phyloP scores from a whole-genome alignment of 495 filamentous ascomycete species.

The Podospora conica region DNA sequence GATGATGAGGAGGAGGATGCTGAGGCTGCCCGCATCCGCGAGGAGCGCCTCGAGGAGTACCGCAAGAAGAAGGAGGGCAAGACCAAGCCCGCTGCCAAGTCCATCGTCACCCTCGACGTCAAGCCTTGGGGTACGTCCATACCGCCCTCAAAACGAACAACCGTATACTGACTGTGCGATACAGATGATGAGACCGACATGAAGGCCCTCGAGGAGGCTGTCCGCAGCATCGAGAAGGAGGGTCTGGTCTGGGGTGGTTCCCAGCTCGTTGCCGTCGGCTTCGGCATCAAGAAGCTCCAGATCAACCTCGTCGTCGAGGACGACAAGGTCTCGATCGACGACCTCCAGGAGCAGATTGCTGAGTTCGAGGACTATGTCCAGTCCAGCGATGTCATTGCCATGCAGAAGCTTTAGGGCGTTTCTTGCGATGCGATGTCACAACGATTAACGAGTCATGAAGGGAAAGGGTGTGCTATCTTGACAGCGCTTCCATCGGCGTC shows the following conservation, averaged over 20 bases:
- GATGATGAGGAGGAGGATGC: slow-evolving; percentile 91
- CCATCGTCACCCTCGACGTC: slow-evolving; percentile 88
- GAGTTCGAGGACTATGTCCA: slow-evolving; percentile 95
- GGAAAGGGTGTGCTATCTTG: slow-evolving; percentile 1
- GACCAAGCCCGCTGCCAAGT: slow-evolving; percentile 88
- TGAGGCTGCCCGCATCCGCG: slow-evolving; percentile 72
- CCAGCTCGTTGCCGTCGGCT: slow-evolving; percentile 82
- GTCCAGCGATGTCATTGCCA: slow-evolving; percentile 76
- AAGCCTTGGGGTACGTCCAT: slow-evolving; percentile 91
- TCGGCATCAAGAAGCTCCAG: slow-evolving; percentile 99
- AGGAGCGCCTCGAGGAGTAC: slow-evolving; percentile 87
- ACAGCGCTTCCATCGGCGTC: background rate
- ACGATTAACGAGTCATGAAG: slow-evolving; percentile 23
- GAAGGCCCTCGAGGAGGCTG: slow-evolving; percentile 69
- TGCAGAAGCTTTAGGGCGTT: slow-evolving; percentile 34
- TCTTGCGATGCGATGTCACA: slow-evolving; percentile 18
- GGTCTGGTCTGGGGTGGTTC: slow-evolving; percentile 94
- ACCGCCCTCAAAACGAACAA: background rate
- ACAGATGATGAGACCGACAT: slow-evolving; percentile 90
- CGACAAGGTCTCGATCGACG: slow-evolving; percentile 84
- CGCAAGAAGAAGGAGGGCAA: slow-evolving; percentile 94
- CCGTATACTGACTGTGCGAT: slow-evolving; percentile 16
- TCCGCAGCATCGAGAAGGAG: slow-evolving; percentile 84
- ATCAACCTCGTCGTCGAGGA: slow-evolving; percentile 97
- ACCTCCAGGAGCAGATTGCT: slow-evolving; percentile 75